Base-by-base conservation (phyloP, 2,329 filamentous ascomycete genomes). In the Penicillium sp. region DNA sequence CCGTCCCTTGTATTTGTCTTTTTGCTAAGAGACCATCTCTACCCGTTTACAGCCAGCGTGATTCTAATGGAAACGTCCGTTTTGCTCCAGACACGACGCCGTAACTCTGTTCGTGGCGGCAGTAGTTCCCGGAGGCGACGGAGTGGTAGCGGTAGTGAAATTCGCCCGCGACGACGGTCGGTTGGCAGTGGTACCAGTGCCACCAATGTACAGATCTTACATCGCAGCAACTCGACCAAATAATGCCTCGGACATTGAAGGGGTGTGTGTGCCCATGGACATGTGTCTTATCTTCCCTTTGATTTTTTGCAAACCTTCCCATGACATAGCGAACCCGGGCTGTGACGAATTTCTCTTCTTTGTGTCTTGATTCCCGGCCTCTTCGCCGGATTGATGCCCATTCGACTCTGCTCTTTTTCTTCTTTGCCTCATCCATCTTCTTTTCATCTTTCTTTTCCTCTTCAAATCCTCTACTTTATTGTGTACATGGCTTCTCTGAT, bases 1-100 rank as follows among this genome's bases (percentile, higher is more conserved):
- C 43, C 44, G 31, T 40, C 50, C 61, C 59, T 63, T 69, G 54
- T 70, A 61, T 69, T 70, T 67, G 69, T 70, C 66, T 66, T 72
- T 72, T 72, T 73, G 71, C 77, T 79, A 79, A 79, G 74, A 76
- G 66, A 69, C 64, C 66, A 62, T 67, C 50, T 59, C 68, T 66
- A 68, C 66, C 58, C 61, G 54, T 69, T 67, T 74, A 70, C 71
- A 79, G 77, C 74, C 72, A 75, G 72, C 71, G 70, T 78, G 74
- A 77, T 79, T 79, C 78, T 80, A 78, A 79, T 74, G 74, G 66
- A 67, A 72, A 73, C 73, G 70, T 77, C 73, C 71, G 70, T 76
- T 68, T 73, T 74, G 72, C 68, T 78, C 70, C 78, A 80, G 78
- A 79, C 74, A 76, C 77, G 75, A 70, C 77, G 75, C 68, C 75